Base-by-base conservation (phyloP, 805 yeast species). In the Kuraishia molischiana region DNA sequence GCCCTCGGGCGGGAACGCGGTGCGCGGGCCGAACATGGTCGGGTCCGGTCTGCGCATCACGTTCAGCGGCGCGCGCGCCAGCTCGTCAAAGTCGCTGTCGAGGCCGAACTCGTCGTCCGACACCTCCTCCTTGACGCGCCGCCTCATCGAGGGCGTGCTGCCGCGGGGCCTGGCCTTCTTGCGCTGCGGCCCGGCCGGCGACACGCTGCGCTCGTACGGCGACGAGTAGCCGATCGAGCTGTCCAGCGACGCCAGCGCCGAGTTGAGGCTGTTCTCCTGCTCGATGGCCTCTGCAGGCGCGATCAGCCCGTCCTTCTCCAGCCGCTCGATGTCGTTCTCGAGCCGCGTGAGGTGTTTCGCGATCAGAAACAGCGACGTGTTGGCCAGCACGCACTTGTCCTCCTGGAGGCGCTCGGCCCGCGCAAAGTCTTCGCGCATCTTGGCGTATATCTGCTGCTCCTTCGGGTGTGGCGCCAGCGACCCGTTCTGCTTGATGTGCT, bases 301-400 rank as follows among this genome's bases (percentile, higher is more conserved):
- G 31, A 89, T 55, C 19, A 82, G 64, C n/a, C 94, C 96, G 38
- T 85, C 95, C 36, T 72, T 67, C 48, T 85, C 95, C 32, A 90
- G 62, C 49, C 74, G 72, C 41, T 75, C 75, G 36, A 90, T 78
- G 47, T 85, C 95, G 17, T 75, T 70, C 49, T 86, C 92, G 29
- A 90, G 69, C 46, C 72, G 72, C 38, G 67, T 66, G 42, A 87
- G 63, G 54, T 90, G 95, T 51, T 83, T 82, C 2, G 87, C 62
- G 3, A 90, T 74, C 24, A 83, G 56, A 53, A 80, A 83, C 34
- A 90, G 65, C 3, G 95, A 89, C 1, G 95, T 86, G 51, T 85
- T 84, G 4, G 96, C 85, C 29, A 87, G 58, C 10, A 79, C 61
- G 35, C 81, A 73, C 60, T 92, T 90, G 41, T 84, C 92, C 42